phyloP scores from a whole-genome alignment of 257 asterid species.

The Solanum raphanifolium region DNA sequence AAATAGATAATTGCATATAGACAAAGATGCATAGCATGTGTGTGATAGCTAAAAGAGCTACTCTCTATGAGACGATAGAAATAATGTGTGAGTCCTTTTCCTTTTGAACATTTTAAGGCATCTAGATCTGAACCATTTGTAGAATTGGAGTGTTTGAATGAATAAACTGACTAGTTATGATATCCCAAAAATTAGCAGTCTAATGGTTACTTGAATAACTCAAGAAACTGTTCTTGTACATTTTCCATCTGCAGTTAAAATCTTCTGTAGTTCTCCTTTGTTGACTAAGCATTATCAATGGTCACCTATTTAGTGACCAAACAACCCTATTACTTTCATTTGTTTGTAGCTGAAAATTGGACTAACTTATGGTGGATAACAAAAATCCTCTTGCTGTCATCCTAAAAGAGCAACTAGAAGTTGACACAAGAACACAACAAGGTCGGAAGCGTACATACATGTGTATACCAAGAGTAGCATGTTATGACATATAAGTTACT shows the following conservation, averaged over 20 bases:
- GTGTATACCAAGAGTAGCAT: neutral
- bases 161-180: neutral
- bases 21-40: neutral
- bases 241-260: neutral
- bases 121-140: neutral
- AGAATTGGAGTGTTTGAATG: neutral
- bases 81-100: neutral
- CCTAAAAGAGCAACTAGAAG: neutral
- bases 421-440: neutral
- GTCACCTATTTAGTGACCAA: neutral
- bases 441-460: neutral
- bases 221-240: neutral
- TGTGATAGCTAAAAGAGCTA: neutral
- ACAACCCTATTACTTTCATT: neutral
- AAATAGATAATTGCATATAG: neutral
- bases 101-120: neutral
- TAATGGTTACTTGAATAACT: neutral
- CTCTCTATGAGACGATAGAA: neutral
- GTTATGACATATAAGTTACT: neutral
- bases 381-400: neutral
- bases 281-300: neutral
- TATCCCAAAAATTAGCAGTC: neutral
- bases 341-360: neutral
- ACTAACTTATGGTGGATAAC: neutral
- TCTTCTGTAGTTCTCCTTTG: neutral